Percentiles rank a stretch among this genome's conserved stretches.
These are phyloP conservation scores for Suhomyces ambrosiae DNA, from an alignment of 1,139 yeast genomes.

Conservation along the genomic window DNA sequence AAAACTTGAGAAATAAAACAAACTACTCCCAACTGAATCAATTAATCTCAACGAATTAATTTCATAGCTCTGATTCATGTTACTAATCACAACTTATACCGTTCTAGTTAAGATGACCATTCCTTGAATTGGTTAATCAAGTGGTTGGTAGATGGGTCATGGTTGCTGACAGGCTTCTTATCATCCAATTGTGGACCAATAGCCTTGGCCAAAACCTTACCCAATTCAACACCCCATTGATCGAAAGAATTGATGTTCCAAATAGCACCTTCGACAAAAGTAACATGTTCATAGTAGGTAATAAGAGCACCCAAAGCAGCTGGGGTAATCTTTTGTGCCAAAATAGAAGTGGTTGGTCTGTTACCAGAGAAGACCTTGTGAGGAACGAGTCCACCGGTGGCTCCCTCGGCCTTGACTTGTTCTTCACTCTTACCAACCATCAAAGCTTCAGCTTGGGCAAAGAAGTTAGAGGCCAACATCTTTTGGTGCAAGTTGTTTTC, in stretches of 20 bases:
- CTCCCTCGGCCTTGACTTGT: conserved; percentile 88
- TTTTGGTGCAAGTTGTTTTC: conserved; percentile 91
- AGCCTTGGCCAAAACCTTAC: conserved; percentile 95
- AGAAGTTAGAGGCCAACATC: conserved; percentile 97
- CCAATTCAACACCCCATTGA: conserved; percentile 99
- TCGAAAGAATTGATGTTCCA: conserved; percentile 99
- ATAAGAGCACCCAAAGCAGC: conserved; percentile 93
- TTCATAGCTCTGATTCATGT: neutral
- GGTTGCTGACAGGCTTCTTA: conserved; percentile 56
- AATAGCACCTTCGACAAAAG: conserved; percentile 97
- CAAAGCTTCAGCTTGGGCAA: conserved; percentile 97
- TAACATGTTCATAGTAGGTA: conserved; percentile 95
- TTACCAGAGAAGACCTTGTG: conserved; percentile 97
- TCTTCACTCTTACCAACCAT: conserved; percentile 93
- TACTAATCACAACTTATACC: conserved; percentile 11
- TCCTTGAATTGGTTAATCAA: conserved; percentile 92
- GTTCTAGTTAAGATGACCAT: conserved; percentile 56
- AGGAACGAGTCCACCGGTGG: conserved; percentile 80
- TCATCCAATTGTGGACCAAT: conserved; percentile 86
- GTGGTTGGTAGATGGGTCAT: conserved; percentile 89
- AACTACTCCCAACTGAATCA: too few relatives aligned
- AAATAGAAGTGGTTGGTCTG: conserved; percentile 97
- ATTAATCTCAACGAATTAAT: neutral
- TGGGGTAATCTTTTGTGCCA: conserved; percentile 95
- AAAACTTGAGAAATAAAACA: too few relatives aligned